phyloP scores from a whole-genome alignment of 148 eudicot species.

The Camellia japonica region DNA sequence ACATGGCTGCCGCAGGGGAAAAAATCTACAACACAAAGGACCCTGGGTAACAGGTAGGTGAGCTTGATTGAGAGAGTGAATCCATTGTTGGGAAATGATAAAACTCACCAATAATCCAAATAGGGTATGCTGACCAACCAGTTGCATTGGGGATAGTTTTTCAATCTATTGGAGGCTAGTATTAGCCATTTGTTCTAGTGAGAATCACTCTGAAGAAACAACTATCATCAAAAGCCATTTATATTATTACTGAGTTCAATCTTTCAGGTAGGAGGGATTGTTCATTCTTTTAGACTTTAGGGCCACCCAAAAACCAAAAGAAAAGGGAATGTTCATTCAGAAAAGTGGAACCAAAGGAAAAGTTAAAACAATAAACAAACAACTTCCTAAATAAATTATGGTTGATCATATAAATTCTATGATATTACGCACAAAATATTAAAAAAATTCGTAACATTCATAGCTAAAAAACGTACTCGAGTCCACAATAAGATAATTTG shows the following conservation, averaged over 20 bases:
- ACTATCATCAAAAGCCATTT: neutral
- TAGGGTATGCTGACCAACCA: neutral
- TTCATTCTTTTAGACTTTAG: neutral
- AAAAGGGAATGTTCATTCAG: neutral
- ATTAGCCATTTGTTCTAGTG: neutral
- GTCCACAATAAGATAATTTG: conserved; percentile 94
- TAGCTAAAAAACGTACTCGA: conserved; percentile 56
- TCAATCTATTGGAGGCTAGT: neutral
- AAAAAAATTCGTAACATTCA: neutral
- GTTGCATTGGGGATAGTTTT: neutral
- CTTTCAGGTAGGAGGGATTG: neutral
- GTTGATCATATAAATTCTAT: neutral
- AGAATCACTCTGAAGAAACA: neutral
- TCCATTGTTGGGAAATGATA: no score
- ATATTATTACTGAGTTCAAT: neutral
- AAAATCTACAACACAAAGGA: neutral
- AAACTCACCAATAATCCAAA: neutral
- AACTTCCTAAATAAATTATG: neutral
- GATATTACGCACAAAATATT: neutral
- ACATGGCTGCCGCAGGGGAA: neutral
- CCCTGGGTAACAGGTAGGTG: no score
- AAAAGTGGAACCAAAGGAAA: neutral
- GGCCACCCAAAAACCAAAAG: neutral
- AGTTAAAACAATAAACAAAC: neutral
- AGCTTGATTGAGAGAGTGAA: no score